Percentiles rank a stretch among this genome's conserved stretches.
Evolutionary conservation across 2,329 filamentous ascomycete genomes (phyloP).

Genomic region (Monosporascus ibericus): DNA sequence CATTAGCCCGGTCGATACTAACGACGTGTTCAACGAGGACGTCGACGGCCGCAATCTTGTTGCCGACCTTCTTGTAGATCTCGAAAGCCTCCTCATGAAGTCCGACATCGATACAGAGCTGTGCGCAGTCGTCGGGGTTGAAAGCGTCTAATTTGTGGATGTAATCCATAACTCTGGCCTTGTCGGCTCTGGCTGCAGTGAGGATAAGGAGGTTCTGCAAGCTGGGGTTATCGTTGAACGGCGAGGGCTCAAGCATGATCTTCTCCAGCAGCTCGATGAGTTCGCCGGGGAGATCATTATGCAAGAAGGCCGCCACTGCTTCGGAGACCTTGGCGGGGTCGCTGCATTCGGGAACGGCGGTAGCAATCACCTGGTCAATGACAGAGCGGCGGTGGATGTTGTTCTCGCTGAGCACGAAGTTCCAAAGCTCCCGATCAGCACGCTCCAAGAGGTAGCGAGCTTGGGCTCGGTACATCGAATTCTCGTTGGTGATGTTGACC

Average conservation of each 20-base stretch:
- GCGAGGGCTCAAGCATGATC: conserved; percentile 98
- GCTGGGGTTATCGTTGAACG: conserved; percentile 95
- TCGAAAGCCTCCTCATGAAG: conserved; percentile 96
- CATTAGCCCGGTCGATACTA: conserved; percentile 94
- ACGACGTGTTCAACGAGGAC: conserved; percentile 95
- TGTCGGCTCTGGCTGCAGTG: conserved; percentile 94
- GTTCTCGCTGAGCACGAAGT: conserved; percentile 89
- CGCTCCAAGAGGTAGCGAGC: conserved; percentile 90
- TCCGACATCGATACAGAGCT: conserved; percentile 89
- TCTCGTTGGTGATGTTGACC: conserved; percentile 97
- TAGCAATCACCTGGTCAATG: conserved; percentile 93
- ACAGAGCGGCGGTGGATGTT: conserved; percentile 92
- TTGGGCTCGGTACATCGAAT: conserved; percentile 99
- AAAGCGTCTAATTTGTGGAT: conserved; percentile 88
- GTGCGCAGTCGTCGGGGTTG: conserved; percentile 85
- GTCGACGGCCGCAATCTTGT: conserved; percentile 79
- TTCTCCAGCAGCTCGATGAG: conserved; percentile 97
- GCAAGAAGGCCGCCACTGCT: conserved; percentile 88
- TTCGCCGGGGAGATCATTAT: conserved; percentile 84
- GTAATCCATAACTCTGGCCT: conserved; percentile 90
- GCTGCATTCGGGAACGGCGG: conserved; percentile 84
- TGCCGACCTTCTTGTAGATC: conserved; percentile 96
- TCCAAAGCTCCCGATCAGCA: conserved; percentile 85
- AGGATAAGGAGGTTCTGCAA: conserved; percentile 95
- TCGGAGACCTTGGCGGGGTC: conserved; percentile 94